phyloP scores from a whole-genome alignment of 805 yeast genomes.

The Metschnikowia aberdeeniae region DNA sequence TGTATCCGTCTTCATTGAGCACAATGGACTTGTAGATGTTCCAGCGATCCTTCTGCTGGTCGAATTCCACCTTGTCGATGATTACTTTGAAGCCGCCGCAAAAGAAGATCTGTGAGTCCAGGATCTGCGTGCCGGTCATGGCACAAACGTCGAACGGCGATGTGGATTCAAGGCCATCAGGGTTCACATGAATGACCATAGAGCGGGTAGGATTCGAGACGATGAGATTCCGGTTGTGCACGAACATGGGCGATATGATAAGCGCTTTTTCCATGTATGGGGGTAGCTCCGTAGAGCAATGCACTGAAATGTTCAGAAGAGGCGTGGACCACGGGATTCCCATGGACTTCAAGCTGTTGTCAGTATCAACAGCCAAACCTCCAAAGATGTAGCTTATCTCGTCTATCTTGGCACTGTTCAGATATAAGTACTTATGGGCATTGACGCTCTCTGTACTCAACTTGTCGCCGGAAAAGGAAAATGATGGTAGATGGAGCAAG shows the following conservation, averaged over 20 bases:
- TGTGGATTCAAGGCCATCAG: constrained; percentile 24
- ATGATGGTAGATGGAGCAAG: constrained; percentile 14
- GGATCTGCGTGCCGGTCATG: constrained; percentile 45
- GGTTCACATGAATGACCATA: constrained; percentile 27
- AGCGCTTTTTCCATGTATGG: constrained; percentile 35
- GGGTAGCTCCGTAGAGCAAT: constrained; percentile 37
- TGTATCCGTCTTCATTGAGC: constrained; percentile 52
- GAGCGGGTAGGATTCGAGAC: constrained; percentile 31
- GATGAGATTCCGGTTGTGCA: constrained; percentile 32
- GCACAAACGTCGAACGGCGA: constrained; percentile 53
- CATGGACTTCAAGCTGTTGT: constrained; percentile 18
- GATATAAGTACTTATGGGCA: constrained; percentile 19
- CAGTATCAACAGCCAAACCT: constrained; percentile 24
- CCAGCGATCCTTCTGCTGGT: constrained; percentile 29
- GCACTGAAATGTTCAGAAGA: constrained; percentile 30
- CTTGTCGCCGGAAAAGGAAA: constrained; percentile 5
- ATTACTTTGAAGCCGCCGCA: constrained; percentile 64
- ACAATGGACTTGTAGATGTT: constrained; percentile 39
- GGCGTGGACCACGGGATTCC: constrained; percentile 33
- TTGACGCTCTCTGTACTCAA: not conserved
- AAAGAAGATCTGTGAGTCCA: constrained; percentile 53
- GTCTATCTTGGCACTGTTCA: constrained; percentile 29
- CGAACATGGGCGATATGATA: constrained; percentile 39
- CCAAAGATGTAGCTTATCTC: constrained; percentile 36
- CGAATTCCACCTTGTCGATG: constrained; percentile 21